Evolutionary conservation across 129 eudicot species (phyloP), one percentile per base, ranked within the genome.

Genomic region (Silybum marianum): DNA sequence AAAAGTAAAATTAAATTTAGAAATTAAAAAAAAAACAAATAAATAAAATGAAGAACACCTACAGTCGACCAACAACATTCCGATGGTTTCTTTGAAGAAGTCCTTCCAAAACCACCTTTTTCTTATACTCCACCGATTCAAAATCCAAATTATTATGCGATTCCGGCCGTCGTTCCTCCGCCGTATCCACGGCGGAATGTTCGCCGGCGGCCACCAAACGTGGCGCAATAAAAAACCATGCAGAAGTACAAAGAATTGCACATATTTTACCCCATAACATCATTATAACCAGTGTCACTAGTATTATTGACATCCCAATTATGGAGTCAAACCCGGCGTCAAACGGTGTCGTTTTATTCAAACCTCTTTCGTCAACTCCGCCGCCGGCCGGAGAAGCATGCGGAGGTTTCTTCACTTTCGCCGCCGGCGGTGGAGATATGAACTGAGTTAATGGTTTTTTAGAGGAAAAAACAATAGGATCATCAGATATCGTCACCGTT

Each of bases 261-360:
- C 90, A 91, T 23, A 89, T 3, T 71, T 88, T 91, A 18, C 97
- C 97, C 93, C 97, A 89, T 40, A 89, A 9, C 62, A 89, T 24
- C 93, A 91, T 82, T 69, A 88, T 82, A 0, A 74, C 62, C 0
- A 91, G 75, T 12, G 84, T 77, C 23, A 89, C 89, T 83, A 89
- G 22, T 60, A 91, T 42, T 66, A 89, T 54, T 30, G 88, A 74
- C 87, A 88, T 81, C 13, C 97, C 97, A 69, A 86, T 38, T 1
- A 80, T 40, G 5, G 91, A 70, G 81, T 91, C 96, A 58, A 80
- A 75, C 68, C 66, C 78, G 14, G 68, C 75, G 1, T 22, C 71
- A 19, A 60, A 46, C 51, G 73, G 30, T 6, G 25, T 26, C 11
- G 18, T 75, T 51, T 40, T 74, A 4, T 48, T 19, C 25, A 6